phyloP scores from a whole-genome alignment of 2,329 filamentous ascomycete species.

The Diaporthe vaccinii region DNA sequence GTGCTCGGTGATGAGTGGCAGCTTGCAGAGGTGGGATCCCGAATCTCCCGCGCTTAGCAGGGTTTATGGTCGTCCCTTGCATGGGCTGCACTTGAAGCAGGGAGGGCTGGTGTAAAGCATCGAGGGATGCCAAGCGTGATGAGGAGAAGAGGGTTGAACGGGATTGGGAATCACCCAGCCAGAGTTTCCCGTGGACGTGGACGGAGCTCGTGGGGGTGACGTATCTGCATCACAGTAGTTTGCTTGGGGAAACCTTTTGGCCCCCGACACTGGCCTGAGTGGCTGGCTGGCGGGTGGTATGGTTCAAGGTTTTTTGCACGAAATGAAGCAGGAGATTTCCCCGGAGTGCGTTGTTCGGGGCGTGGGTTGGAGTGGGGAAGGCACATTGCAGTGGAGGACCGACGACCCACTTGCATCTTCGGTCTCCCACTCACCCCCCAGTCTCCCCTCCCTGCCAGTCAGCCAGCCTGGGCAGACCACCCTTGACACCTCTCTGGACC shows the following conservation, averaged over 20 bases:
- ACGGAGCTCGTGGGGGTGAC: not conserved
- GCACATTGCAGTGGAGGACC: constrained; percentile 8
- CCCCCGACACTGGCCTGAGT: not conserved
- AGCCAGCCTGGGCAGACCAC: not conserved
- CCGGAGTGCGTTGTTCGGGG: constrained; percentile 11
- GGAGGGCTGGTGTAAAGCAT: not conserved
- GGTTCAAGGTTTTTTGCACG: constrained; percentile 17
- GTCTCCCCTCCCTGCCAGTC: too few relatives aligned
- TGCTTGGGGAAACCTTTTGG: not conserved
- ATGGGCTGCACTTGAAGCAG: not conserved
- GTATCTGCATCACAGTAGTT: not conserved
- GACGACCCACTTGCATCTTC: constrained; percentile 2
- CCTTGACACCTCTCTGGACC: not conserved
- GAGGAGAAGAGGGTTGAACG: not conserved
- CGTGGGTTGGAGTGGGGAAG: not conserved
- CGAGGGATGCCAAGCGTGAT: constrained; percentile 15
- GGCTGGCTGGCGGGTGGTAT: not conserved
- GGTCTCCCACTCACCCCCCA: not conserved
- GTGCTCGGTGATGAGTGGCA: not conserved
- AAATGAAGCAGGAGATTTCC: constrained; percentile 28
- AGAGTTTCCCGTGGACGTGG: not conserved
- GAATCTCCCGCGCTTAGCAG: not conserved
- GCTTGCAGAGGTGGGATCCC: not conserved
- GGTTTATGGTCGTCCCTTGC: constrained; percentile 6
- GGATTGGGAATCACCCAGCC: not conserved